These are phyloP conservation scores for Phaeotremella fagi DNA, from an alignment of 768 basidiomycete genomes.

Conservation along the genomic window DNA sequence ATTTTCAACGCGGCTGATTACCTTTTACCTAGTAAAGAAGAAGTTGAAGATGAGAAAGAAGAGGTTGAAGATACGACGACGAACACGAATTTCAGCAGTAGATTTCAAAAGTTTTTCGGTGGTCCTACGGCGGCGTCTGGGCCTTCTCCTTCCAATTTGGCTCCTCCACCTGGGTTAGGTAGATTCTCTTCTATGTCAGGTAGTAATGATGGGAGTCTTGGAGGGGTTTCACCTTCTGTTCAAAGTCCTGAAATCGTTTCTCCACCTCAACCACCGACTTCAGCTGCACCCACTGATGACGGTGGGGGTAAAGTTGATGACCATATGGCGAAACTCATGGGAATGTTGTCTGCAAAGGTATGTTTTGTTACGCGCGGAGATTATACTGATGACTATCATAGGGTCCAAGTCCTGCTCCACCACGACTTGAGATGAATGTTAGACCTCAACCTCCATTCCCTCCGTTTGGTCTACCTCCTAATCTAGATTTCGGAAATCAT, in stretches of 20 bases:
- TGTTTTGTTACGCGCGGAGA: not conserved
- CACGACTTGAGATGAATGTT: no score
- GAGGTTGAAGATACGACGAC: conserved; percentile 1
- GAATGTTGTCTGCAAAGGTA: conserved; percentile 18
- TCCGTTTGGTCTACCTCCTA: not conserved
- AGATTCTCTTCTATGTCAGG: not conserved
- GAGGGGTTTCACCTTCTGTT: not conserved
- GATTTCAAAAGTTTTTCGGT: conserved; percentile 40
- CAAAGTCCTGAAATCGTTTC: not conserved
- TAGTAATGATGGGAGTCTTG: not conserved
- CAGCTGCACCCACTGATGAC: not conserved
- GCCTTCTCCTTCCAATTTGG: not conserved
- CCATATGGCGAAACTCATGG: conserved; percentile 29
- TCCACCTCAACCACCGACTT: not conserved
- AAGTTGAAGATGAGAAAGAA: conserved; percentile 12
- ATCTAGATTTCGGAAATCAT: not conserved
- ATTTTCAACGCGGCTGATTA: conserved; percentile 39
- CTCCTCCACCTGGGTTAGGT: not conserved
- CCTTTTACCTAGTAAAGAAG: conserved; percentile 16
- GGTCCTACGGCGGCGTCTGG: not conserved
- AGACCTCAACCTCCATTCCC: not conserved
- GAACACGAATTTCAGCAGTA: conserved; percentile 22
- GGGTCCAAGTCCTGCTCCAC: not conserved
- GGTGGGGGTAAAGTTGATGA: conserved; percentile 12
- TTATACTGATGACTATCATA: not conserved